These are phyloP conservation scores for Aspergillus viridinutans DNA, from an alignment of 2,329 filamentous ascomycete genomes.

Conservation along the genomic window DNA sequence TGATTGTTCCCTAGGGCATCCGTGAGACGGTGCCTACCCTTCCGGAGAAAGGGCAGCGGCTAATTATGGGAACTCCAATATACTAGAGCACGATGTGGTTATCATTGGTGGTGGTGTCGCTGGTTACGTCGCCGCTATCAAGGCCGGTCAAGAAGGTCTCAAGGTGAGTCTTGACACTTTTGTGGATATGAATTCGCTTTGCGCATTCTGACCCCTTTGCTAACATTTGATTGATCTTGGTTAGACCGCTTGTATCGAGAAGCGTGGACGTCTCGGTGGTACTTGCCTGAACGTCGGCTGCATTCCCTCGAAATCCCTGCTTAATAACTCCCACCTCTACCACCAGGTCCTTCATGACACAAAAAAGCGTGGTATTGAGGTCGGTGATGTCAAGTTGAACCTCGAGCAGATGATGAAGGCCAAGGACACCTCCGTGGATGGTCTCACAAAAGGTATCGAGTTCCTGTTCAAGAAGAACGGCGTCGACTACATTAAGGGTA, in stretches of 20 bases:
- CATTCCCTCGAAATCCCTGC: conserved; percentile 97
- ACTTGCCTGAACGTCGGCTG: conserved; percentile 99
- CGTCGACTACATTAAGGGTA: conserved; percentile 95
- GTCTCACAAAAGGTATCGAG: conserved; percentile 95
- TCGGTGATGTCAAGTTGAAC: conserved; percentile 95
- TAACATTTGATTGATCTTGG: conserved; percentile 9
- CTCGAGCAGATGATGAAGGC: conserved; percentile 96
- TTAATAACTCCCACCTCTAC: conserved; percentile 99
- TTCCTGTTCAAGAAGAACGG: conserved; percentile 99
- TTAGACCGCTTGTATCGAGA: conserved; percentile 95
- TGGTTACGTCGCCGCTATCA: conserved; percentile 98
- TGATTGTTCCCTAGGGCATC: neutral
- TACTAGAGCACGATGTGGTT: conserved; percentile 92
- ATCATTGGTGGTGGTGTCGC: conserved; percentile 98
- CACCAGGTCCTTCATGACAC: conserved; percentile 96
- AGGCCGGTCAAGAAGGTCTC: conserved; percentile 93
- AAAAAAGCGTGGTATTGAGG: conserved; percentile 94
- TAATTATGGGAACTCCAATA: conserved; percentile 16
- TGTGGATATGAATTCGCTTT: neutral
- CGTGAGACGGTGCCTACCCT: conserved; percentile 10
- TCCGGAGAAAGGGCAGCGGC: conserved; percentile 14
- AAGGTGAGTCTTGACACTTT: conserved; percentile 59
- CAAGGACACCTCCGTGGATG: conserved; percentile 84
- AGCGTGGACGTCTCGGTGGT: conserved; percentile 89
- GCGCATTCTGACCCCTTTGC: conserved; percentile 2